phyloP scores from a whole-genome alignment of 805 yeast genomes.

The Dipodascus albidus region DNA sequence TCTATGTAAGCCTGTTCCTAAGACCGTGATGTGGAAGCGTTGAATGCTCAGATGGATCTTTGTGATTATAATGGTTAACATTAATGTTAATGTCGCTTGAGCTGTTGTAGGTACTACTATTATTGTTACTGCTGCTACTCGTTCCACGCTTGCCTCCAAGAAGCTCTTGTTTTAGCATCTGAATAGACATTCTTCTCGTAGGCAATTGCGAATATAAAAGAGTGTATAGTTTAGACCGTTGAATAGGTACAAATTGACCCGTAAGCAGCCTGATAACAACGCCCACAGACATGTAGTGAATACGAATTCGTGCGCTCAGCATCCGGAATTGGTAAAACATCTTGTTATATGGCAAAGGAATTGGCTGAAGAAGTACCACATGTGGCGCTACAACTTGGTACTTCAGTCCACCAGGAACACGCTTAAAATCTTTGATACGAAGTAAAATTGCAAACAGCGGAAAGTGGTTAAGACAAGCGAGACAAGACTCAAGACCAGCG shows the following conservation, averaged over 20 bases:
- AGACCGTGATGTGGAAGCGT: no score
- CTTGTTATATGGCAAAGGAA: slow-evolving; percentile 32
- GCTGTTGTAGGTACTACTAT: not conserved
- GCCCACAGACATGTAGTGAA: slow-evolving; percentile 32
- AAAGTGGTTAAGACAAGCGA: slow-evolving; percentile 65
- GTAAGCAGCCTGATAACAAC: slow-evolving; percentile 31
- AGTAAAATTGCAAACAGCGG: slow-evolving; percentile 78
- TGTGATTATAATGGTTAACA: not conserved
- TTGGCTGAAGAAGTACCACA: slow-evolving; percentile 25
- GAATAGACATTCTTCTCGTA: slow-evolving; percentile 23
- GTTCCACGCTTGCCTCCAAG: not conserved
- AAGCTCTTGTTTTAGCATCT: slow-evolving; percentile 7
- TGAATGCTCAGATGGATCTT: not conserved
- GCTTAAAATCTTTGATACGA: slow-evolving; percentile 65
- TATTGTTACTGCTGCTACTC: not conserved
- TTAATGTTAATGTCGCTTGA: not conserved
- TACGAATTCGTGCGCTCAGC: slow-evolving; percentile 30
- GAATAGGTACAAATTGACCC: slow-evolving; percentile 38
- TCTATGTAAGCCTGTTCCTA: not conserved
- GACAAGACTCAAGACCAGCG: slow-evolving; percentile 43
- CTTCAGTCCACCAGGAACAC: slow-evolving; percentile 51
- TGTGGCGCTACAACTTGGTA: slow-evolving; percentile 7
- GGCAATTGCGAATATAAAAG: slow-evolving; percentile 45
- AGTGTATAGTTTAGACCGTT: slow-evolving; percentile 37
- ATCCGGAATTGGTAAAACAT: slow-evolving; percentile 40